Evolutionary conservation across 2,329 filamentous ascomycete species (phyloP), one percentile per base, ranked within the genome.

Genomic region (Zasmidium cellare): DNA sequence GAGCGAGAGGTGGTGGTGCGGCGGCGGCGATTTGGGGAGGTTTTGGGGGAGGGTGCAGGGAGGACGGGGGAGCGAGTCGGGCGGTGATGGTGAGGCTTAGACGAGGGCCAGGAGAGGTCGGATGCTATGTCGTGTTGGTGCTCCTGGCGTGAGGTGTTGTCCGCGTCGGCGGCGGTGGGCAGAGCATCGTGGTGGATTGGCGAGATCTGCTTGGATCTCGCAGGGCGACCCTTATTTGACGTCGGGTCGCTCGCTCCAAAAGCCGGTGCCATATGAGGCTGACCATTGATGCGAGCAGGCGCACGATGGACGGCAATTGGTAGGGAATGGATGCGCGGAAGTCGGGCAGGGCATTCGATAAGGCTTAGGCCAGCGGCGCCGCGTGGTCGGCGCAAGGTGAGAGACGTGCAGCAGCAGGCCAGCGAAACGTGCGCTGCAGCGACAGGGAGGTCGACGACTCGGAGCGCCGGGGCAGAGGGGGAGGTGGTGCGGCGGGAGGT

Each of bases 121-220:
- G 50, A 28, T 50, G 50, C 24, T 44, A 55, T 55, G 16, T 55
- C 31, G 50, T 18, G 14, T 38, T 46, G 31, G 19, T 28, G 25
- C 24, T 46, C 11, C 44, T 55, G 20, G 19, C 45, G 44, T 19
- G 38, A 41, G 24, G 35, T 44, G 25, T 41, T 19, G 24, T 46
- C 31, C 20, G 47, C 11, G 38, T 25, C 38, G 55, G 25, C 9
- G 53, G 28, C 19, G 16, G 35, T 31, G 7, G 41, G n/a, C 22
- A 18, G 51, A 28, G 46, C 59, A 57, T 59, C 51, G 59, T 59
- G 57, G 38, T 28, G 12, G n/a, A 48, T 19, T 11, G 46, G 51
- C 47, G 53, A 54, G 41, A 63, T 55, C 51, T 61, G 53, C 59
- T 62, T 59, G 56, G 59, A 56, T 57, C 56, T 59, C 51, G 53